These are phyloP conservation scores for Aechmea fasciata DNA, from an alignment of 176 grass and related monocot genomes.

Conservation along the genomic window DNA sequence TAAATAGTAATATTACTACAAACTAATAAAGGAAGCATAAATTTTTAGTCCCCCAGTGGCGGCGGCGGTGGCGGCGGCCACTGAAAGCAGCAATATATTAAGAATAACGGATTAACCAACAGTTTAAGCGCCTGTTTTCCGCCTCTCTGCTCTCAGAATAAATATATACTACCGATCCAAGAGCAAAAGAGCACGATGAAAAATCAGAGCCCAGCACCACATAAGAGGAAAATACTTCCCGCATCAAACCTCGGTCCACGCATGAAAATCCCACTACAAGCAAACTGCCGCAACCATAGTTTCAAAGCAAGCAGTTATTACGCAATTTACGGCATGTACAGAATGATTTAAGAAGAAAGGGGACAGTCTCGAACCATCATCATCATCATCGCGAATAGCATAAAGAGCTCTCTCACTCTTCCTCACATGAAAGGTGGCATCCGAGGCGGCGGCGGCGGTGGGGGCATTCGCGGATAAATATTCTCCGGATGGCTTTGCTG, in stretches of 20 bases:
- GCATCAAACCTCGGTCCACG: not conserved
- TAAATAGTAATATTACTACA: no score
- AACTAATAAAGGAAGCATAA: not conserved
- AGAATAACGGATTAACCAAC: not conserved
- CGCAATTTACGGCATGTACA: not conserved
- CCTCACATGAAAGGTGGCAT: constrained; percentile 56
- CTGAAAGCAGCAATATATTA: not conserved
- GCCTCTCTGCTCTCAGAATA: constrained; percentile 2
- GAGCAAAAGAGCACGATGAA: not conserved
- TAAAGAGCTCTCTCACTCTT: not conserved
- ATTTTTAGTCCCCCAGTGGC: not conserved
- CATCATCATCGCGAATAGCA: not conserved
- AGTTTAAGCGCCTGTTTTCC: not conserved
- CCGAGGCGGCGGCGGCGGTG: constrained; percentile 36
- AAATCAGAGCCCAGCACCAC: not conserved
- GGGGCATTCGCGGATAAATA: constrained; percentile 35
- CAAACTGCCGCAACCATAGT: constrained; percentile 5
- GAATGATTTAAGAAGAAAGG: not conserved
- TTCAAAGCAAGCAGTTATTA: not conserved
- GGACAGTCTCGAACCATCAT: not conserved
- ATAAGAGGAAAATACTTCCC: not conserved
- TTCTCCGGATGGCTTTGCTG: constrained; percentile 38
- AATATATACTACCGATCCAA: not conserved
- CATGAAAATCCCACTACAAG: not conserved
- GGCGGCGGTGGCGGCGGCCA: not conserved